Conservation (phyloP, 805 yeast genomes). For the Dipodascus albidus region DNA sequence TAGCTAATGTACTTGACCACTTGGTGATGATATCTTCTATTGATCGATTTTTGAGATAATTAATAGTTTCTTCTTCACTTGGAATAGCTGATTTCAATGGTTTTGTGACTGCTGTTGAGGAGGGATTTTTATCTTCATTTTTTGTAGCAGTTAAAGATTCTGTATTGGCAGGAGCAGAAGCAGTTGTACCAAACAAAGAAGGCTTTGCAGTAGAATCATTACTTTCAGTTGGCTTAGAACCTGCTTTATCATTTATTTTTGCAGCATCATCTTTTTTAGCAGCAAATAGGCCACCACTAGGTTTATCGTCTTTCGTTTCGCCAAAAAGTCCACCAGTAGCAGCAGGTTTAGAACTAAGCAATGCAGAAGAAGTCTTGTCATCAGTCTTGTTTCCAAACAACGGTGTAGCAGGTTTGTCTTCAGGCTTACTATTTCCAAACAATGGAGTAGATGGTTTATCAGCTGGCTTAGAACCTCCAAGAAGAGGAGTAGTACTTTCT, state of each 20-base stretch:
- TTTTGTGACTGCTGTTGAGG: slow-evolving; percentile 7
- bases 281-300: slow-evolving; percentile 20
- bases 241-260: slow-evolving; percentile 1
- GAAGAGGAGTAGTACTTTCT: slow-evolving; percentile 6
- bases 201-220: slow-evolving; percentile 1
- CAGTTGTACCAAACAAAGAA: slow-evolving; percentile 3
- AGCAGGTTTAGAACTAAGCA: slow-evolving; percentile 8
- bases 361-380: slow-evolving; percentile 11
- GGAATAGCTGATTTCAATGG: slow-evolving; percentile 23
- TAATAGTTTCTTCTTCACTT: slow-evolving; percentile 41
- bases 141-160: slow-evolving; percentile 10
- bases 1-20: slow-evolving; percentile 82
- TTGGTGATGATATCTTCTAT: slow-evolving; percentile 84
- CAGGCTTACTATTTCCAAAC: slow-evolving; percentile 11
- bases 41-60: slow-evolving; percentile 74
- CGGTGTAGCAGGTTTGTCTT: background rate
- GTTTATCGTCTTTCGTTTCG: slow-evolving; percentile 10
- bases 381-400: slow-evolving; percentile 7
- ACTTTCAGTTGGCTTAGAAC: background rate
- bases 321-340: slow-evolving; percentile 4
- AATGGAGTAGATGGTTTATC: slow-evolving; percentile 8
- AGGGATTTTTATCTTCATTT: slow-evolving; percentile 1
- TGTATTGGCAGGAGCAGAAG: slow-evolving; percentile 9
- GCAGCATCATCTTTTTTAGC: slow-evolving; percentile 6
- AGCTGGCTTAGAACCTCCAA: slow-evolving; percentile 6